Evolutionary conservation across 192 early-diverging fungal species (phyloP).

Genomic region (Mortierella alpina): DNA sequence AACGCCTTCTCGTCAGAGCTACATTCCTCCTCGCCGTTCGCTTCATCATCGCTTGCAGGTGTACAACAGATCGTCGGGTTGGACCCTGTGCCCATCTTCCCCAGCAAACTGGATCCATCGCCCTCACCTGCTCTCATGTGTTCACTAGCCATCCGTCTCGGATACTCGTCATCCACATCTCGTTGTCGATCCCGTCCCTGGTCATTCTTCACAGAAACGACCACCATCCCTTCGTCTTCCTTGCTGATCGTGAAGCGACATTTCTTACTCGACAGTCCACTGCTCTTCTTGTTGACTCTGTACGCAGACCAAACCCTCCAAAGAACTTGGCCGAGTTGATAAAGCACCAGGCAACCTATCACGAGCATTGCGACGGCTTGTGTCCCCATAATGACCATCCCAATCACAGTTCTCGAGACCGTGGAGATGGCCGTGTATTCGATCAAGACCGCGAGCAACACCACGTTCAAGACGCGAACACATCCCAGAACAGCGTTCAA

Average conservation of each 20-base stretch:
- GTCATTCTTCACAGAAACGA: conserved; percentile 14
- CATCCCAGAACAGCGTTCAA: conserved; percentile 31
- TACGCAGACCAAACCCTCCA: conserved; percentile 7
- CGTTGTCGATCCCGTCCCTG: not conserved
- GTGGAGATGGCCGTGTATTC: conserved; percentile 12
- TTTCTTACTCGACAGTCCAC: not conserved
- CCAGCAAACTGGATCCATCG: conserved; percentile 30
- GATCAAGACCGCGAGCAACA: conserved; percentile 33
- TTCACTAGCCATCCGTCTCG: conserved; percentile 26
- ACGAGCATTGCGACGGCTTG: conserved; percentile 44
- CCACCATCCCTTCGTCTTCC: conserved; percentile 3
- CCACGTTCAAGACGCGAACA: conserved; percentile 38
- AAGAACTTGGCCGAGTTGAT: conserved; percentile 21
- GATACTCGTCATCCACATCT: conserved; percentile 1
- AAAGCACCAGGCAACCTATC: conserved; percentile 17
- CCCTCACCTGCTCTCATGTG: not conserved
- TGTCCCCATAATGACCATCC: conserved; percentile 11
- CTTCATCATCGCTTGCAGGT: conserved; percentile 34
- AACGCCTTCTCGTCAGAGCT: not conserved
- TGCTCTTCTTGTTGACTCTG: not conserved
- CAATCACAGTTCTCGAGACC: conserved; percentile 27
- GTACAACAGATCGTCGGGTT: conserved; percentile 32
- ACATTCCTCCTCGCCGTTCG: not conserved
- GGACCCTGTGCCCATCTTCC: conserved; percentile 44
- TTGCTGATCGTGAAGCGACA: not conserved